These are phyloP conservation scores for Colletotrichum spinosum DNA, from an alignment of 2,329 filamentous ascomycete species.

Conservation along the genomic window DNA sequence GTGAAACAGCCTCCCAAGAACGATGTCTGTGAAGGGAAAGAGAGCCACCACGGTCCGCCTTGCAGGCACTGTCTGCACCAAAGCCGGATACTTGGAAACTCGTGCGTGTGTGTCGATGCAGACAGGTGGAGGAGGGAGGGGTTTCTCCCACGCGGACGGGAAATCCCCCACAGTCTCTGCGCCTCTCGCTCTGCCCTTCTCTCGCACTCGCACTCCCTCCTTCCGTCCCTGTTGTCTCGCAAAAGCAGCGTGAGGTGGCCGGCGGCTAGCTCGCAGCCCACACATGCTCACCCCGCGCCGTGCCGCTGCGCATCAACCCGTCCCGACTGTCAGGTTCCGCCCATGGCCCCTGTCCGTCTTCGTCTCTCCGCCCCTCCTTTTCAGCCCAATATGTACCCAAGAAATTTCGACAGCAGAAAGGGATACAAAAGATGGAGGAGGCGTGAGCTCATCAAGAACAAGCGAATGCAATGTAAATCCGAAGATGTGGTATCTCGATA, in stretches of 20 bases:
- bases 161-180: slow-evolving; percentile 17
- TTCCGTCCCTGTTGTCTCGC: slow-evolving; percentile 23
- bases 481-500: slow-evolving; percentile 27
- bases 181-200: slow-evolving; percentile 29
- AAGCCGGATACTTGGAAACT: slow-evolving; percentile 4
- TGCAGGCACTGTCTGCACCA: slow-evolving; percentile 5
- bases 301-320: slow-evolving; percentile 38
- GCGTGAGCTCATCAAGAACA: slow-evolving; percentile 26
- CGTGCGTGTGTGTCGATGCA: slow-evolving; percentile 2
- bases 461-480: slow-evolving; percentile 29
- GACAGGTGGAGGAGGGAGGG: not conserved
- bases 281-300: slow-evolving; percentile 41
- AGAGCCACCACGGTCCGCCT: slow-evolving; percentile 12
- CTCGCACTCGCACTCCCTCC: slow-evolving; percentile 41
- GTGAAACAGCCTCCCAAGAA: slow-evolving; percentile 54
- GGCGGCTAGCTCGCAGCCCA: slow-evolving; percentile 41
- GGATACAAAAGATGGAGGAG: slow-evolving; percentile 26
- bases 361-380: slow-evolving; percentile 14
- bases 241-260: slow-evolving; percentile 56
- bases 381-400: slow-evolving; percentile 36
- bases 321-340: slow-evolving; percentile 44
- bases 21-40: slow-evolving; percentile 13
- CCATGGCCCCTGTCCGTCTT: slow-evolving; percentile 25
- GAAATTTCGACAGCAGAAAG: slow-evolving; percentile 15
- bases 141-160: slow-evolving; percentile 19